Evolutionary conservation across 2,329 filamentous ascomycete species (phyloP).

Genomic region (Hirsutella minnesotensis): DNA sequence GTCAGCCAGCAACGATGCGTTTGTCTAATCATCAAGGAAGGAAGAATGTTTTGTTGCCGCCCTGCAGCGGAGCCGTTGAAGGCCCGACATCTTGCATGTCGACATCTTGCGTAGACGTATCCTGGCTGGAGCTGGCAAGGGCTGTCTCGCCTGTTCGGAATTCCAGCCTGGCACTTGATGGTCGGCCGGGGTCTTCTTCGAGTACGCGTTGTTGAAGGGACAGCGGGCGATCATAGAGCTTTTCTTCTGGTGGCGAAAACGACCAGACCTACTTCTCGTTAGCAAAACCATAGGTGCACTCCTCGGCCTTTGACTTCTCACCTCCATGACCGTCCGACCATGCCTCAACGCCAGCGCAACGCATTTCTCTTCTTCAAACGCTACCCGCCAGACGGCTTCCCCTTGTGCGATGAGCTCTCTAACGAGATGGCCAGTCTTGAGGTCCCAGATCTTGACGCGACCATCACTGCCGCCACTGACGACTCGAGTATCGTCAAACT

Average conservation of each 20-base stretch:
- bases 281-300: neutral
- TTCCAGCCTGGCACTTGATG: slow-evolving; percentile 38
- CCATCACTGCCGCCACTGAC: slow-evolving; percentile 95
- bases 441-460: slow-evolving; percentile 96
- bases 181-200: slow-evolving; percentile 34
- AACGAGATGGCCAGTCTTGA: slow-evolving; percentile 82
- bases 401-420: slow-evolving; percentile 84
- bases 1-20: neutral
- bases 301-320: slow-evolving; percentile 29
- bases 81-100: slow-evolving; percentile 46
- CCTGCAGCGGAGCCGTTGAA: slow-evolving; percentile 39
- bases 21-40: slow-evolving; percentile 30
- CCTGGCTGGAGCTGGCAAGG: slow-evolving; percentile 18
- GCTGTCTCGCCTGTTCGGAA: slow-evolving; percentile 22
- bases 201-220: slow-evolving; percentile 34
- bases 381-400: slow-evolving; percentile 94
- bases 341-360: slow-evolving; percentile 85
- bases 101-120: slow-evolving; percentile 32
- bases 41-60: slow-evolving; percentile 37
- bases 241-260: slow-evolving; percentile 75
- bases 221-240: slow-evolving; percentile 39
- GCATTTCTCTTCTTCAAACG: slow-evolving; percentile 96
- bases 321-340: slow-evolving; percentile 93
- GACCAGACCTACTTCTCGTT: slow-evolving; percentile 63
- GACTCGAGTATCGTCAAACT: slow-evolving; percentile 92